These are phyloP conservation scores for Rauvolfia tetraphylla DNA, from an alignment of 257 asterid genomes.

Conservation along the genomic window DNA sequence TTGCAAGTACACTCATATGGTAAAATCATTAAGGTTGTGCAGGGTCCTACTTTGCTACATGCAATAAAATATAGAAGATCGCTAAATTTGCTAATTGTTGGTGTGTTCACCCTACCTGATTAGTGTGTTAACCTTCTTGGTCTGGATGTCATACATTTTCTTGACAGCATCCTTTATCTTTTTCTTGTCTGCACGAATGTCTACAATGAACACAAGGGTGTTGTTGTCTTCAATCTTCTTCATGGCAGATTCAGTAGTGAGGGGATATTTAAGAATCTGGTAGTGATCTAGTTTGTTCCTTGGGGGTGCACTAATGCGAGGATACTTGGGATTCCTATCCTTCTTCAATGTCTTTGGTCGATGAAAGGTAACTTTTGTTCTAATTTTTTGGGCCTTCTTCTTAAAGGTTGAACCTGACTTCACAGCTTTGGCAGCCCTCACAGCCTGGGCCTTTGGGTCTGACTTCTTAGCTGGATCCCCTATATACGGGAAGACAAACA, in stretches of 20 bases:
- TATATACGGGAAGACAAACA: background rate
- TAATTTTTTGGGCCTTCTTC: conserved; percentile 33
- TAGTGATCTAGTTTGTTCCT: conserved; percentile 37
- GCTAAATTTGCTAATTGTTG: background rate
- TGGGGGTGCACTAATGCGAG: conserved; percentile 35
- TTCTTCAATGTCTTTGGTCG: conserved; percentile 35
- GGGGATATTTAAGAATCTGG: conserved; percentile 36
- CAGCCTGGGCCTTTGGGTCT: conserved; percentile 34
- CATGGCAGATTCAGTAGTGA: conserved; percentile 39
- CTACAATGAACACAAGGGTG: conserved; percentile 37
- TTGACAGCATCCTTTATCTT: conserved; percentile 37
- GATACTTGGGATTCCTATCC: conserved; percentile 35
- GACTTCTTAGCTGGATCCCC: conserved; percentile 24
- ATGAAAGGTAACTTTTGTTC: conserved; percentile 35
- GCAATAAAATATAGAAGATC: background rate
- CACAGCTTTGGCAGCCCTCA: conserved; percentile 33
- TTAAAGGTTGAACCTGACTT: conserved; percentile 27
- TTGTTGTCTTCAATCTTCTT: conserved; percentile 38
- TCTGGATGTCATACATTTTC: conserved; percentile 39
- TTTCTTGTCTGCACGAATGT: conserved; percentile 39
- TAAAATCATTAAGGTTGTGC: too few species aligned
- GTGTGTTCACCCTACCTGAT: conserved; percentile 23
- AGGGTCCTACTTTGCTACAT: background rate
- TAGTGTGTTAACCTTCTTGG: conserved; percentile 36
- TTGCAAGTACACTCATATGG: too few species aligned